Base-by-base conservation (phyloP, 192 early-diverging fungal species). In the Phycomyces blakesleeanus region DNA sequence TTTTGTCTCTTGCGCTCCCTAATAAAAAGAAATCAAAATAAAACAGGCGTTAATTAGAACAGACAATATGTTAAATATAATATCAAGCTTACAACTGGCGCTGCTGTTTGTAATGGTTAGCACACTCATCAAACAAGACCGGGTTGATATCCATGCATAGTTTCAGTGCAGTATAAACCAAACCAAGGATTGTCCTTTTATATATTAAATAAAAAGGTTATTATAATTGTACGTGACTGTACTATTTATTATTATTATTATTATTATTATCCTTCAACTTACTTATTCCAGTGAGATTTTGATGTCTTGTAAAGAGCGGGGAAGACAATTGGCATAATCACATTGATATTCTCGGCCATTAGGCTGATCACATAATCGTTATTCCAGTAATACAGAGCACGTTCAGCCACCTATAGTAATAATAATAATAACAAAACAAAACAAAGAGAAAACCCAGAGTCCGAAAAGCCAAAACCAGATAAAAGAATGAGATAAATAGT, bases 381-480 rank as follows among this genome's bases (percentile, higher is more conserved):
- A 77, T 92, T 93, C 93, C 93, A 96, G 78, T 87, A 93, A 57
- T 86, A 89, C 29, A 96, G 78, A 16, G 93, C 91, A 57, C 93
- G 81, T 74, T 96, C 93, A 18, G 92, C 91, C 16, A 93, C 86
- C 86, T 87, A 44, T 11, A 40, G 7, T 34, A n/a, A n/a, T n/a
- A n/a, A n/a, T n/a, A n/a, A n/a, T n/a, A n/a, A n/a, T n/a, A n/a
- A n/a, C n/a, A n/a, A n/a, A n/a, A n/a, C n/a, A n/a, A n/a, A n/a
- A n/a, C n/a, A n/a, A n/a, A n/a, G n/a, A n/a, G n/a, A n/a, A n/a
- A n/a, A n/a, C n/a, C n/a, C n/a, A 34, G 29, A 34, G 29, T 34
- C 29, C 29, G 29, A 2, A 2, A 34, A n/a, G n/a, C 29, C 29
- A 34, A 34, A 7, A 34, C 2, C 2, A 44, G 34, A n/a, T 14